Conservation (phyloP, 805 yeast species). For the Saccharomycopsis schoenii region DNA sequence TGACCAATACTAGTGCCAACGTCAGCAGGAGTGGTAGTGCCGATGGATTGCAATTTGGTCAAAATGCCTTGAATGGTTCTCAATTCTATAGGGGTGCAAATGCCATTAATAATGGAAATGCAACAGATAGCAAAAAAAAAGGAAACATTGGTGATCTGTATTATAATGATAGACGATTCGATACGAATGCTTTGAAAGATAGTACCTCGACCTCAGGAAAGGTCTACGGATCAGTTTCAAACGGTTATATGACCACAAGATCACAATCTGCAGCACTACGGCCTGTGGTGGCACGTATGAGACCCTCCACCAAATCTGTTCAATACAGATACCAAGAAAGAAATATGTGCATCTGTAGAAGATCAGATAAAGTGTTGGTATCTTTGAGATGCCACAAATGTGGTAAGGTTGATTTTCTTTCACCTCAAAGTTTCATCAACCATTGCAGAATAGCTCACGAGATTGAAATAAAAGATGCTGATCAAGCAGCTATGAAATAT, state of each 20-base stretch:
- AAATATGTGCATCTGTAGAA: conserved; percentile 44
- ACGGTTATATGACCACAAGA: conserved; percentile 34
- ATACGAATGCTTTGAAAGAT: background rate
- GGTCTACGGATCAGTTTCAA: conserved; percentile 14
- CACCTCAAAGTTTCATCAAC: conserved; percentile 73
- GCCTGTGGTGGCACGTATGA: conserved; percentile 18
- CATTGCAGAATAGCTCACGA: conserved; percentile 68
- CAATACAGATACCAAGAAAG: conserved; percentile 25
- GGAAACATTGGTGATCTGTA: too few relatives aligned
- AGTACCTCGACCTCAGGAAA: background rate
- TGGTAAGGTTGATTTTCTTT: conserved; percentile 56
- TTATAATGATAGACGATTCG: too few relatives aligned
- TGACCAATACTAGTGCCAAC: background rate
- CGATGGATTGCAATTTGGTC: too few relatives aligned
- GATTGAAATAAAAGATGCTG: conserved; percentile 62
- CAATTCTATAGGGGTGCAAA: too few relatives aligned
- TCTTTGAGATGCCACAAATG: conserved; percentile 61
- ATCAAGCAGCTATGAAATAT: conserved; percentile 61
- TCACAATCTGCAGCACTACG: conserved; percentile 34
- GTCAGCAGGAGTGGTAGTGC: too few relatives aligned
- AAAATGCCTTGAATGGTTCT: too few relatives aligned
- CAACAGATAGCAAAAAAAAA: too few relatives aligned
- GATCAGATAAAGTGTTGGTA: conserved; percentile 65
- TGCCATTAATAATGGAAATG: too few relatives aligned
- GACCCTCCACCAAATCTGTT: conserved; percentile 21